A percentile compares a stretch with the other conserved stretches of the same genome.
These are phyloP conservation scores for Saccharum spontaneum DNA, from an alignment of 176 grass and related monocot species.

Conservation along the genomic window DNA sequence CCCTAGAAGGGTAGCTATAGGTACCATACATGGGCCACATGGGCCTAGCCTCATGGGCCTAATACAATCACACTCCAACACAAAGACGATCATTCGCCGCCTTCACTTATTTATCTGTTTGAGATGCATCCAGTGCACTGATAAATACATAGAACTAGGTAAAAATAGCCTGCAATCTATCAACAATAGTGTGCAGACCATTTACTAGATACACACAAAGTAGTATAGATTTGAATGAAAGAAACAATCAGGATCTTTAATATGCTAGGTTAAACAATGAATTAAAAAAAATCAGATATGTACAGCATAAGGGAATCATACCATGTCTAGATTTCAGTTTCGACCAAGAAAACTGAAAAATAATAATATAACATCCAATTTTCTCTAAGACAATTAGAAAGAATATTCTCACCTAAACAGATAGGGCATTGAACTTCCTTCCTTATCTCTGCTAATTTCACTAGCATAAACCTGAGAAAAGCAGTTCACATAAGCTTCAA, in stretches of 20 bases:
- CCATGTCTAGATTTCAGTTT: constrained; percentile 13
- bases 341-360: constrained; percentile 10
- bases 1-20: too few species aligned
- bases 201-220: background rate
- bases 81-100: background rate
- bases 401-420: constrained; percentile 57
- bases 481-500: constrained; percentile 33
- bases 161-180: constrained; percentile 14
- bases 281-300: background rate
- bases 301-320: constrained; percentile 5
- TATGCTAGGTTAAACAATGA: constrained; percentile 21
- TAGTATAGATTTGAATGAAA: background rate
- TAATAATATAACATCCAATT: background rate
- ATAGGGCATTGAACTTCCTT: constrained; percentile 77
- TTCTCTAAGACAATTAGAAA: background rate
- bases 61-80: too few species aligned
- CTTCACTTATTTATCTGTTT: background rate
- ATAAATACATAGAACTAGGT: constrained; percentile 9
- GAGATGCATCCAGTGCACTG: background rate
- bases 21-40: too few species aligned
- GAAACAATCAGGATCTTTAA: constrained; percentile 1
- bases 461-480: constrained; percentile 53
- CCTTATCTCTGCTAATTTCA: constrained; percentile 65
- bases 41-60: too few species aligned
- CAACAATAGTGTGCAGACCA: constrained; percentile 2